Evolutionary conservation across 2,329 filamentous ascomycete species (phyloP).

Genomic region (Diaporthe sp.): DNA sequence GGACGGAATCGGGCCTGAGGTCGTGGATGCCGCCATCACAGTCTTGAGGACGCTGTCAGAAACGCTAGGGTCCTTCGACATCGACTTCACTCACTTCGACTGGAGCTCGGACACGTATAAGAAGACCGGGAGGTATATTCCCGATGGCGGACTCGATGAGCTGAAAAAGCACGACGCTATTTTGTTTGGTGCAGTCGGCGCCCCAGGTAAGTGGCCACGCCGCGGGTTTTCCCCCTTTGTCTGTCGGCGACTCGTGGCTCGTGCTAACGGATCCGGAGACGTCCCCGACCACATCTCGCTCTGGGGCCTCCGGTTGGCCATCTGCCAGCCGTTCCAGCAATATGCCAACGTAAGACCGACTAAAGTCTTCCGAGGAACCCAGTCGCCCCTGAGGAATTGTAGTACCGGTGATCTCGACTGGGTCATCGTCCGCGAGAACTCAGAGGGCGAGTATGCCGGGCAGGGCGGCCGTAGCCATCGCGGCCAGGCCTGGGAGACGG

Average conservation of each 20-base stretch:
- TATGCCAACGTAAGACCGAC: conserved; percentile 75
- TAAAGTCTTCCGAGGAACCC: conserved; percentile 65
- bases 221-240: background rate
- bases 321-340: conserved; percentile 72
- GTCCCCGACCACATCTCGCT: conserved; percentile 75
- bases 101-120: conserved; percentile 77
- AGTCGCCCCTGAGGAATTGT: conserved; percentile 63
- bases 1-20: conserved; percentile 72
- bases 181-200: conserved; percentile 45
- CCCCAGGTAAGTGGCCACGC: conserved; percentile 38
- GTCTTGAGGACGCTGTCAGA: conserved; percentile 66
- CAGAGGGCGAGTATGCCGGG: conserved; percentile 72
- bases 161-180: conserved; percentile 51
- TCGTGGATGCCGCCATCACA: conserved; percentile 68
- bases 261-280: conserved; percentile 44
- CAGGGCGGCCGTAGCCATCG: conserved; percentile 70
- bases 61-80: conserved; percentile 65
- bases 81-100: conserved; percentile 72
- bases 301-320: conserved; percentile 71
- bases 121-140: conserved; percentile 72
- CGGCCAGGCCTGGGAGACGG: conserved; percentile 66
- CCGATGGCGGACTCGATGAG: conserved; percentile 66
- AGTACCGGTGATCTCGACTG: conserved; percentile 67
- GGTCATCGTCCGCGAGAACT: conserved; percentile 75
- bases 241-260: background rate